phyloP scores from a whole-genome alignment of 345 rosid genomes.

The Syzygium aqueum region DNA sequence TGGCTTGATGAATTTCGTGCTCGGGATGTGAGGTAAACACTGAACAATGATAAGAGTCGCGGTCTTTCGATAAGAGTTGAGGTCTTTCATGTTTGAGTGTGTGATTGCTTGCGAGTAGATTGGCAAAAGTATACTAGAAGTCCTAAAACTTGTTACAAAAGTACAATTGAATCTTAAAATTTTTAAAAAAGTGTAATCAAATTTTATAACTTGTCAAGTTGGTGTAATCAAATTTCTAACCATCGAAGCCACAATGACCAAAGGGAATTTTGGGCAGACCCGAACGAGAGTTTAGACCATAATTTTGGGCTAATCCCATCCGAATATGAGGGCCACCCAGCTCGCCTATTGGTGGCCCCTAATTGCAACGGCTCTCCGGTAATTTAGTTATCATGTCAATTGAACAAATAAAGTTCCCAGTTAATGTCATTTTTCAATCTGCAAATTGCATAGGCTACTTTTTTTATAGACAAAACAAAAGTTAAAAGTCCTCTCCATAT shows the following conservation, averaged over 20 bases:
- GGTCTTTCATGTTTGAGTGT: neutral
- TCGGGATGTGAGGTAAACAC: neutral
- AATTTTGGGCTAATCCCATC: no score
- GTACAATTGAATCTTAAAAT: no score
- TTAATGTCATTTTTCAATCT: neutral
- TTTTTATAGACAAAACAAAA: neutral
- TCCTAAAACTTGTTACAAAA: no score
- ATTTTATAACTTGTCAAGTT: no score
- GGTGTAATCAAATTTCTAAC: no score
- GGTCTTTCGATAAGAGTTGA: neutral
- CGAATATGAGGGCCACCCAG: no score
- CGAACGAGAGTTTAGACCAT: no score
- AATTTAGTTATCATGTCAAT: no score
- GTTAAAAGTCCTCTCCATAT: neutral
- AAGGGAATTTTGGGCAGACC: neutral
- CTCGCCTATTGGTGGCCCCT: neutral
- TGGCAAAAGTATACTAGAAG: no score
- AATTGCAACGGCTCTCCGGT: neutral
- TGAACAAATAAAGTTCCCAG: neutral
- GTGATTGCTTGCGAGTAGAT: neutral
- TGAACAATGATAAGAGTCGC: neutral
- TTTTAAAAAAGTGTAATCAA: no score
- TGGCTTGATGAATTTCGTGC: neutral
- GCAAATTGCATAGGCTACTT: fast-evolving
- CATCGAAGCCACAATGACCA: neutral